phyloP scores from a whole-genome alignment of 2,329 filamentous ascomycete species.

The Stylonectria norvegica region DNA sequence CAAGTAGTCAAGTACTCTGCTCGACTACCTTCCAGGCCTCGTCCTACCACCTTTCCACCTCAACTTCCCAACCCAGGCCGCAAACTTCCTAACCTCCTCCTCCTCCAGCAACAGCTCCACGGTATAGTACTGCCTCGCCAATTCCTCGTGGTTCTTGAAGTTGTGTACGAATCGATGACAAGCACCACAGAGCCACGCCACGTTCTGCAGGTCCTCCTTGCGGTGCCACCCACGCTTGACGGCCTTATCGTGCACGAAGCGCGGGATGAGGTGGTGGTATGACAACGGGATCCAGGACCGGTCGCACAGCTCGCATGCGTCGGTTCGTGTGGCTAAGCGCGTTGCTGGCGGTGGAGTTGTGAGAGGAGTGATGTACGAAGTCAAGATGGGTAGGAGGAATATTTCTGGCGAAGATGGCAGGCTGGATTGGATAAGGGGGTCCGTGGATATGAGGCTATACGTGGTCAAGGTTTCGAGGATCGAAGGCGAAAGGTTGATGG shows the following conservation, averaged over 20 bases:
- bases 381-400: constrained; percentile 63
- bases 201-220: constrained; percentile 70
- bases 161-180: constrained; percentile 82
- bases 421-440: constrained; percentile 30
- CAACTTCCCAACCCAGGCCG: constrained; percentile 67
- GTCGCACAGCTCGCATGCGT: constrained; percentile 72
- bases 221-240: constrained; percentile 77
- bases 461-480: constrained; percentile 64
- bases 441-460: constrained; percentile 59
- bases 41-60: constrained; percentile 61
- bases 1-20: neutral
- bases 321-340: constrained; percentile 49
- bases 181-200: constrained; percentile 81
- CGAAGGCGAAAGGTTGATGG: constrained; percentile 50
- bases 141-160: constrained; percentile 70
- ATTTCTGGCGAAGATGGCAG: constrained; percentile 41
- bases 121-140: constrained; percentile 70
- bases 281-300: constrained; percentile 72
- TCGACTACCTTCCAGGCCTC: constrained; percentile 10
- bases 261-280: constrained; percentile 86
- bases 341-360: constrained; percentile 64
- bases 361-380: constrained; percentile 56
- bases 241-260: constrained; percentile 70
- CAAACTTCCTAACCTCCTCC: constrained; percentile 70
- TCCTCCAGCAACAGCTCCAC: constrained; percentile 67